These are phyloP conservation scores for Parastagonospora nodorum DNA, from an alignment of 2,329 filamentous ascomycete genomes.

Conservation along the genomic window DNA sequence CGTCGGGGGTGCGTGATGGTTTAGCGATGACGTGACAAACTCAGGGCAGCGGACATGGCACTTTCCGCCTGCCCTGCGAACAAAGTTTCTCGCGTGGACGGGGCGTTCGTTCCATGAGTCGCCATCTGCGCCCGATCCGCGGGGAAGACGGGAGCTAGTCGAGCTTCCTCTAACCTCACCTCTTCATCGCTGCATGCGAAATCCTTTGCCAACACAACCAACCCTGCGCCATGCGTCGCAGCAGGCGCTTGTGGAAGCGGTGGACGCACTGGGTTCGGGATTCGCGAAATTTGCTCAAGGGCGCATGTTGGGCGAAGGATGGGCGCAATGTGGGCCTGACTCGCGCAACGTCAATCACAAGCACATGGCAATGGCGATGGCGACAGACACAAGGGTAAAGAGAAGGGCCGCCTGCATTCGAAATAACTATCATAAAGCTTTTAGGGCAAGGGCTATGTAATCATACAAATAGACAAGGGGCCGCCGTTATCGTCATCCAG, in stretches of 20 bases:
- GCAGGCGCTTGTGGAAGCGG: background rate
- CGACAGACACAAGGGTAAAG: conserved; percentile 8
- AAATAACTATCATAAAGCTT: conserved; percentile 27
- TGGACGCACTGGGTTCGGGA: background rate
- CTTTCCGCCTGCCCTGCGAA: background rate
- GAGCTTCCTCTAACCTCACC: conserved; percentile 42
- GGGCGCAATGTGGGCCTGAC: conserved; percentile 6
- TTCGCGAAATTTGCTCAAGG: conserved; percentile 1
- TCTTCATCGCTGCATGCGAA: background rate
- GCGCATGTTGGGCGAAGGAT: conserved; percentile 2
- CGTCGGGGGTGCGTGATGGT: background rate
- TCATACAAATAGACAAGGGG: conserved; percentile 43
- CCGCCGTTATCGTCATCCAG: conserved; percentile 34
- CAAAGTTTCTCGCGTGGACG: conserved; percentile 2
- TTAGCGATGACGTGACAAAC: conserved; percentile 27
- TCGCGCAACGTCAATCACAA: conserved; percentile 9
- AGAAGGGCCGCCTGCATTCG: conserved; percentile 32
- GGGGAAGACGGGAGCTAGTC: conserved; percentile 17
- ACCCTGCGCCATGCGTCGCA: background rate
- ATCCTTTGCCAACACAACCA: background rate
- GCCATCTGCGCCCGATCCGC: conserved; percentile 10
- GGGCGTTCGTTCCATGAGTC: conserved; percentile 6
- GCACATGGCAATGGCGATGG: background rate
- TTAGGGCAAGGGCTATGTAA: conserved; percentile 39
- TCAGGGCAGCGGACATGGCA: no score